Evolutionary conservation across 768 basidiomycete genomes (phyloP).

Genomic region (Coprinopsis sp.): DNA sequence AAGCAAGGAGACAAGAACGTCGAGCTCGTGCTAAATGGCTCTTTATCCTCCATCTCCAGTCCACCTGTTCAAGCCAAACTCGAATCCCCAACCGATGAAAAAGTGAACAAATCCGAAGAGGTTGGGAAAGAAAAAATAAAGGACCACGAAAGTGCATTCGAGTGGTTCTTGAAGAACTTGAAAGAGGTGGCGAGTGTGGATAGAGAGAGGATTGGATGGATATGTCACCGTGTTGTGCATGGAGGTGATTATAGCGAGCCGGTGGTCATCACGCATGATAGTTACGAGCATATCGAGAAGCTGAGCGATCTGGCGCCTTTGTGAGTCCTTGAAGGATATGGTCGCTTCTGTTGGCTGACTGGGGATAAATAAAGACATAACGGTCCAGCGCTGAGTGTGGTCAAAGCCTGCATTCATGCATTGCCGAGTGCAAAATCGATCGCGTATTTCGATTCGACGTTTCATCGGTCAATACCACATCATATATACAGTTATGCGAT

Average conservation of each 20-base stretch:
- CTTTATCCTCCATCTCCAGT: constrained; percentile 53
- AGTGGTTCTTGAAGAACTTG: constrained; percentile 51
- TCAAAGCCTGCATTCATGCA: constrained; percentile 52
- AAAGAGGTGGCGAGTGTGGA: constrained; percentile 39
- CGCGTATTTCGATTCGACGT: constrained; percentile 86
- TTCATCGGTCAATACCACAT: constrained; percentile 70
- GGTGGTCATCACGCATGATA: constrained; percentile 59
- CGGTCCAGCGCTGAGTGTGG: constrained; percentile 56
- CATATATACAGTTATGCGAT: constrained; percentile 82
- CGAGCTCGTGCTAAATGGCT: constrained; percentile 44
- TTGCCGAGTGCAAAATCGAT: constrained; percentile 70
- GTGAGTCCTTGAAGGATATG: constrained; percentile 34
- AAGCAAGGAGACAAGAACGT: constrained; percentile 15
- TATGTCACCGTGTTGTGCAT: constrained; percentile 84
- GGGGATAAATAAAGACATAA: constrained; percentile 44
- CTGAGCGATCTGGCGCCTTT: constrained; percentile 80
- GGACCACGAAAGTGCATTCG: constrained; percentile 61
- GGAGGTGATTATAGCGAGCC: constrained; percentile 77
- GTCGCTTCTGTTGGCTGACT: not conserved
- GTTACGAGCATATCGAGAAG: constrained; percentile 67
- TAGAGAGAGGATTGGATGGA: constrained; percentile 38
- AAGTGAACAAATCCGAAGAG: constrained; percentile 11
- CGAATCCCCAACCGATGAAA: constrained; percentile 40
- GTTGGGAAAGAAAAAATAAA: constrained; percentile 37
- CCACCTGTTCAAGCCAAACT: too few species aligned